phyloP scores from a whole-genome alignment of 768 basidiomycete species.

The Phylloporus sp. region DNA sequence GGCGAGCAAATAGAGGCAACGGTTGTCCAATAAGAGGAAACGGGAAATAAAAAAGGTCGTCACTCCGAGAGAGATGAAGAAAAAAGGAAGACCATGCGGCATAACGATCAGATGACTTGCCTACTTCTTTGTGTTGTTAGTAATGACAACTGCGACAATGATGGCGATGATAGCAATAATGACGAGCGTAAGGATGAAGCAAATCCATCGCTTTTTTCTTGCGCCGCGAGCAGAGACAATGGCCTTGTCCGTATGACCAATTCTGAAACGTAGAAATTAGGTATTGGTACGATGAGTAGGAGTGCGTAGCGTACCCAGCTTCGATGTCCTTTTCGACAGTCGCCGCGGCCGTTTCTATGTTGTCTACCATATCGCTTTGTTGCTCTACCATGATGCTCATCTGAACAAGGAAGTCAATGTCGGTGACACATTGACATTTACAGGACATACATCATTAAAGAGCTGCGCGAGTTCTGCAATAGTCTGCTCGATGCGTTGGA shows the following conservation, averaged over 20 bases:
- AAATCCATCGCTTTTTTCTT: conserved; percentile 96
- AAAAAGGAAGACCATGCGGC: not conserved
- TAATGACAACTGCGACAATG: conserved; percentile 54
- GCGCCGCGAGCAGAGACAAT: conserved; percentile 82
- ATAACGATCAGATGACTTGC: not conserved
- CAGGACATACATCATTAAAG: conserved; percentile 78
- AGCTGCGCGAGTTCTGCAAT: conserved; percentile 90
- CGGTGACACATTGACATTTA: not conserved
- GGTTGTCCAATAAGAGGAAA: conserved; percentile 10
- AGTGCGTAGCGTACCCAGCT: conserved; percentile 54
- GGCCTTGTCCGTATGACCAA: conserved; percentile 81
- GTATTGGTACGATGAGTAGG: not conserved
- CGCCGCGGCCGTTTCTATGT: conserved; percentile 73
- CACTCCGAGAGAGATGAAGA: not conserved
- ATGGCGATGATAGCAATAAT: conserved; percentile 64
- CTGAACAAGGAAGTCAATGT: conserved; percentile 34
- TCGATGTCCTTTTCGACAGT: conserved; percentile 80
- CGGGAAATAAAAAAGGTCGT: not conserved
- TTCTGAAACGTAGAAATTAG: conserved; percentile 37
- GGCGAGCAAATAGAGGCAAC: conserved; percentile 4
- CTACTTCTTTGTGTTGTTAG: conserved; percentile 39
- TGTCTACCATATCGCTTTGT: conserved; percentile 83
- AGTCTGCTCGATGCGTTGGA: conserved; percentile 92
- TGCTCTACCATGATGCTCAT: conserved; percentile 95
- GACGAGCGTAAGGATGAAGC: conserved; percentile 71